Evolutionary conservation across 2,329 filamentous ascomycete species (phyloP).

Genomic region (Phyllachora maydis): DNA sequence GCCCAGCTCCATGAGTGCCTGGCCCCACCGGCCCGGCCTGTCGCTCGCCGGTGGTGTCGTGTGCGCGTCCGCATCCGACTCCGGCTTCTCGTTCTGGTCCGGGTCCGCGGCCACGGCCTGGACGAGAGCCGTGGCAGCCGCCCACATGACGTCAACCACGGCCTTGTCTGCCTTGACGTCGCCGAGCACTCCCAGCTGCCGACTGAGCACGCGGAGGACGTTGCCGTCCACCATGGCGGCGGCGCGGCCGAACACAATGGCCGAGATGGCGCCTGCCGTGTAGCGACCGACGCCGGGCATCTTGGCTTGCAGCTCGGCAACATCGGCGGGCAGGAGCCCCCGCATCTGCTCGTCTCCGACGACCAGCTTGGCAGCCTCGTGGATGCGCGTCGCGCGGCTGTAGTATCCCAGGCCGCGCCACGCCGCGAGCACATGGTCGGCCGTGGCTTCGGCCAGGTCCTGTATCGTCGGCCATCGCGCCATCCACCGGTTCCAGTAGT

Average conservation of each 20-base stretch:
- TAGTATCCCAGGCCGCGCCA: conserved; percentile 46
- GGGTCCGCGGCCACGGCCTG: conserved; percentile 23
- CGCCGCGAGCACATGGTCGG: conserved; percentile 33
- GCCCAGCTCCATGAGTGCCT: conserved; percentile 1
- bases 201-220: conserved; percentile 36
- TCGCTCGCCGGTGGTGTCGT: conserved; percentile 17
- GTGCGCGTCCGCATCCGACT: conserved; percentile 2
- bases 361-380: conserved; percentile 31
- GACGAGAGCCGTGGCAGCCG: conserved; percentile 32
- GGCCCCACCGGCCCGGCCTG: conserved; percentile 1
- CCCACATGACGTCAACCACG: conserved; percentile 33
- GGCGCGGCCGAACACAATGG: conserved; percentile 38
- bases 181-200: conserved; percentile 34
- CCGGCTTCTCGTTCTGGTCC: conserved; percentile 4
- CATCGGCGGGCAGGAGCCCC: conserved; percentile 26
- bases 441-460: conserved; percentile 27
- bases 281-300: conserved; percentile 41
- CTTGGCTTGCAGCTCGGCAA: conserved; percentile 22
- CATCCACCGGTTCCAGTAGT: conserved; percentile 44
- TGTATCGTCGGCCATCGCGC: conserved; percentile 35
- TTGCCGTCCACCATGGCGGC: conserved; percentile 45
- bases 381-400: conserved; percentile 38
- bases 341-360: conserved; percentile 16
- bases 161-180: conserved; percentile 34
- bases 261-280: conserved; percentile 39